Percentiles rank a stretch among this genome's conserved stretches.
Conservation (phyloP, 495 filamentous ascomycete genomes). For the Oleoguttula mirabilis region DNA sequence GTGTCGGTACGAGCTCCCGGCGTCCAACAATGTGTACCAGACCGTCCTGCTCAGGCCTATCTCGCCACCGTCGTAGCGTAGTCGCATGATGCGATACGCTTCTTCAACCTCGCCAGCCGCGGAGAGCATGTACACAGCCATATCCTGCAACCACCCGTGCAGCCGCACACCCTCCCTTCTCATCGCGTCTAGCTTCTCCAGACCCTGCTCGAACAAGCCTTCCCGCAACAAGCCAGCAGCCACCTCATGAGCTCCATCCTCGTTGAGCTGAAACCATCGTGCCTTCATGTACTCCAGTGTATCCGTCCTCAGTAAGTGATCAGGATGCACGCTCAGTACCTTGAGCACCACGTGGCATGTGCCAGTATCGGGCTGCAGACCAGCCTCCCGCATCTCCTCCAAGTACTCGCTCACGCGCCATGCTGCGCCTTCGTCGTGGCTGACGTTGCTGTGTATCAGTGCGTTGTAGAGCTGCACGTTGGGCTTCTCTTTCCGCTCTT, state of each 20-base stretch:
- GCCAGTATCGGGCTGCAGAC: conserved; percentile 47
- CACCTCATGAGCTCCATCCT: conserved; percentile 53
- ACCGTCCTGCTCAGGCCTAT: conserved; percentile 36
- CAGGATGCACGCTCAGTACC: conserved; percentile 71
- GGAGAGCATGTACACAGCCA: conserved; percentile 58
- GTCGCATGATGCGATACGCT: conserved; percentile 51
- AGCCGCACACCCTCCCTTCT: conserved; percentile 42
- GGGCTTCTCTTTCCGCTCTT: conserved; percentile 49
- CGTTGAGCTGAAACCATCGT: conserved; percentile 54
- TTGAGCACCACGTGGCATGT: conserved; percentile 63
- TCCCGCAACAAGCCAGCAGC: conserved; percentile 66
- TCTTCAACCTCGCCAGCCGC: conserved; percentile 63
- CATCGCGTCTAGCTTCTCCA: conserved; percentile 61
- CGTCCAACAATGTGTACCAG: conserved; percentile 62
- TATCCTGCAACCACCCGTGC: conserved; percentile 61
- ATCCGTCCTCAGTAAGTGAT: conserved; percentile 60
- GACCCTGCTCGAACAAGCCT: conserved; percentile 65
- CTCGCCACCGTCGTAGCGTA: conserved; percentile 37
- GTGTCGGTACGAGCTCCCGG: conserved; percentile 42
- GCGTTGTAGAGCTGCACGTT: conserved; percentile 57
- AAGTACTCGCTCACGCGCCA: conserved; percentile 46
- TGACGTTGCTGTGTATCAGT: conserved; percentile 58
- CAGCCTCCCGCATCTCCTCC: conserved; percentile 52
- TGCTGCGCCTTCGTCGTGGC: conserved; percentile 50
- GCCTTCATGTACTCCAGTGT: conserved; percentile 61